phyloP scores from a whole-genome alignment of 208 protist genomes.

The Acanthamoeba culbertsoni region DNA sequence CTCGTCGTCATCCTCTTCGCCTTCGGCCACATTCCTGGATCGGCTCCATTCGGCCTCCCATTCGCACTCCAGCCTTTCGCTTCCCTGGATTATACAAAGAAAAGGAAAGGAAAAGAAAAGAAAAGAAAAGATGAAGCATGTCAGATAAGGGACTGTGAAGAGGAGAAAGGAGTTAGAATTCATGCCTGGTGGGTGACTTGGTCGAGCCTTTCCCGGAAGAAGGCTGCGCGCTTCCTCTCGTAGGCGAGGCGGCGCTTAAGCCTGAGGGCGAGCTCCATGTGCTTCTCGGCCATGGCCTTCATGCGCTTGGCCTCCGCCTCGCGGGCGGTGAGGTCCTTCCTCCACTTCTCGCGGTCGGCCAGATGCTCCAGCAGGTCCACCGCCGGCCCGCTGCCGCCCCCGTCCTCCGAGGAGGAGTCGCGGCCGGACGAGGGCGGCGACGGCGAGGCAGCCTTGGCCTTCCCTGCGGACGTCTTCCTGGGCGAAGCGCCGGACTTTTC shows the following conservation, averaged over 20 bases:
- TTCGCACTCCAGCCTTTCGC: neutral
- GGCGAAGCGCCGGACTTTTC: too few relatives aligned
- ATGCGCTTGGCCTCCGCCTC: constrained; percentile 24
- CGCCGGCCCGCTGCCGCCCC: neutral
- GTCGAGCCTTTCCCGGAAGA: constrained; percentile 16
- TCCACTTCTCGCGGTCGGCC: constrained; percentile 1
- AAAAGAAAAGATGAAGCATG: neutral
- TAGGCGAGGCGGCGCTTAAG: neutral
- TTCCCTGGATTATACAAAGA: too few relatives aligned
- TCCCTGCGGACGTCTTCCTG: too few relatives aligned
- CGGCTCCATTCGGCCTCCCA: neutral
- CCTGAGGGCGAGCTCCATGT: neutral
- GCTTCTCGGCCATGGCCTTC: neutral
- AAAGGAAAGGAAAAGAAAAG: too few relatives aligned
- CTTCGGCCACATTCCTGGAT: neutral
- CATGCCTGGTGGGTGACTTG: neutral
- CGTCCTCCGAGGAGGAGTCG: too few relatives aligned
- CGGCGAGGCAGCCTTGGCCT: neutral
- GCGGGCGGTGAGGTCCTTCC: neutral
- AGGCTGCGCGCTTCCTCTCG: neutral
- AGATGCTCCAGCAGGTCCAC: neutral
- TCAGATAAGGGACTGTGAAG: neutral
- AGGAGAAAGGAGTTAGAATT: neutral
- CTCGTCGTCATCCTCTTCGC: neutral
- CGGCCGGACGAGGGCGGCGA: too few relatives aligned